Evolutionary conservation across 2,329 filamentous ascomycete species (phyloP).

Genomic region (Ramichloridium luteum): DNA sequence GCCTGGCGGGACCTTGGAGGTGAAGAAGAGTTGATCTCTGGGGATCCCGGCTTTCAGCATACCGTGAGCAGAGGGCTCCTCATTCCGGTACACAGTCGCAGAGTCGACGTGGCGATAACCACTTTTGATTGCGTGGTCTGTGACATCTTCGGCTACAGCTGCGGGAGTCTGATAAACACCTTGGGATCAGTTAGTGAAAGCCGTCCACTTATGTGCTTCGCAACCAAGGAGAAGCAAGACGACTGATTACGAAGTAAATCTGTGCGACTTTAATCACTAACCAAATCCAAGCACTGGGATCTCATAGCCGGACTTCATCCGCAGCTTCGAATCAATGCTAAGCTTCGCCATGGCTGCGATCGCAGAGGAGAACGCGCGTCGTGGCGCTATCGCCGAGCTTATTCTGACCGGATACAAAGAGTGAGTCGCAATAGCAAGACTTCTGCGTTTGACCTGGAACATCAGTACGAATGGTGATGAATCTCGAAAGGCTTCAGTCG

Average conservation of each 20-base stretch:
- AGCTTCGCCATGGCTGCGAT: conserved; percentile 30
- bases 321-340: conserved; percentile 36
- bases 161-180: conserved; percentile 30
- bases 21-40: conserved; percentile 49
- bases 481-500: too few relatives aligned
- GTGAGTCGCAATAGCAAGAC: too few relatives aligned
- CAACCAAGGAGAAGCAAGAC: background rate
- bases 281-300: conserved; percentile 50
- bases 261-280: conserved; percentile 24
- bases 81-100: conserved; percentile 46
- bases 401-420: too few relatives aligned
- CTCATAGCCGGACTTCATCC: conserved; percentile 47
- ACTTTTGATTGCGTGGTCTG: conserved; percentile 41
- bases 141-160: conserved; percentile 45
- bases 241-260: too few relatives aligned
- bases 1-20: conserved; percentile 45
- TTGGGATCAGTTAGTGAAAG: too few relatives aligned
- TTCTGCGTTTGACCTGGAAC: too few relatives aligned
- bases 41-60: conserved; percentile 41
- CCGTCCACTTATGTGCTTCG: too few relatives aligned
- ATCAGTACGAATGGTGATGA: too few relatives aligned
- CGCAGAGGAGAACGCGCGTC: conserved; percentile 11
- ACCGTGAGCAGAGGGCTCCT: conserved; percentile 41
- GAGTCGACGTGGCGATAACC: conserved; percentile 52
- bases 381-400: too few relatives aligned